phyloP scores from a whole-genome alignment of 371 early-diverging fungal species.

The Mortierella sp. region DNA sequence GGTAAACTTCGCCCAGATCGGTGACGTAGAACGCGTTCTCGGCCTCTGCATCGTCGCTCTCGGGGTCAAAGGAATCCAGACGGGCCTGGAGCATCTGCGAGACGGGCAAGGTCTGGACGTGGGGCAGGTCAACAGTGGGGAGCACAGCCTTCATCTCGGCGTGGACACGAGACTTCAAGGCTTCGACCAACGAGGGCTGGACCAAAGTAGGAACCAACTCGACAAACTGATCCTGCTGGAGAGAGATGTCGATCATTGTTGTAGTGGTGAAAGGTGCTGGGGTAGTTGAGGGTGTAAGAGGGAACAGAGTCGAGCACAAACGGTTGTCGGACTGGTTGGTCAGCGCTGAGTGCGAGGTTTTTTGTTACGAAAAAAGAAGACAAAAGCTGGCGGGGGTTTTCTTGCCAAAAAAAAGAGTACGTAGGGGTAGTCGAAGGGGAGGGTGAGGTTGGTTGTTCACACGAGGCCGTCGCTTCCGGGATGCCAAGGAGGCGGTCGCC shows the following conservation, averaged over 20 bases:
- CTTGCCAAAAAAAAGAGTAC: slow-evolving; percentile 1
- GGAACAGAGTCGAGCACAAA: not conserved
- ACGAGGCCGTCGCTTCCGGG: slow-evolving; percentile 34
- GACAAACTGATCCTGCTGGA: slow-evolving; percentile 25
- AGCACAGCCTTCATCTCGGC: slow-evolving; percentile 6
- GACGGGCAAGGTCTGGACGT: slow-evolving; percentile 29
- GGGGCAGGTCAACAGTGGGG: not conserved
- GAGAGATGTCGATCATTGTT: slow-evolving; percentile 36
- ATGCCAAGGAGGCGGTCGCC: slow-evolving; percentile 72
- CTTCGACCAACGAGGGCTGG: slow-evolving; percentile 23
- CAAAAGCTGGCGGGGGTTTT: slow-evolving; percentile 3
- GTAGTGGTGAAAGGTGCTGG: slow-evolving; percentile 31
- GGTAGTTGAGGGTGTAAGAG: not conserved
- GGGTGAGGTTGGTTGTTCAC: too few species aligned
- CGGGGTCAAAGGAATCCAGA: slow-evolving; percentile 47
- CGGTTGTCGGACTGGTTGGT: slow-evolving; percentile 8
- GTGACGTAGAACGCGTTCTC: slow-evolving; percentile 94
- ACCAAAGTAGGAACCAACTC: slow-evolving; percentile 33
- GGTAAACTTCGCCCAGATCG: slow-evolving; percentile 88
- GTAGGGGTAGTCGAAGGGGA: too few species aligned
- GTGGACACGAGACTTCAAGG: slow-evolving; percentile 23
- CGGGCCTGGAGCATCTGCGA: slow-evolving; percentile 27
- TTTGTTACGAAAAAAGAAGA: not conserved
- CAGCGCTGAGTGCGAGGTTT: slow-evolving; percentile 6
- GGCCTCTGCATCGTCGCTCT: slow-evolving; percentile 60